Base-by-base conservation (phyloP, 495 filamentous ascomycete genomes). In the Penicillium canescens region DNA sequence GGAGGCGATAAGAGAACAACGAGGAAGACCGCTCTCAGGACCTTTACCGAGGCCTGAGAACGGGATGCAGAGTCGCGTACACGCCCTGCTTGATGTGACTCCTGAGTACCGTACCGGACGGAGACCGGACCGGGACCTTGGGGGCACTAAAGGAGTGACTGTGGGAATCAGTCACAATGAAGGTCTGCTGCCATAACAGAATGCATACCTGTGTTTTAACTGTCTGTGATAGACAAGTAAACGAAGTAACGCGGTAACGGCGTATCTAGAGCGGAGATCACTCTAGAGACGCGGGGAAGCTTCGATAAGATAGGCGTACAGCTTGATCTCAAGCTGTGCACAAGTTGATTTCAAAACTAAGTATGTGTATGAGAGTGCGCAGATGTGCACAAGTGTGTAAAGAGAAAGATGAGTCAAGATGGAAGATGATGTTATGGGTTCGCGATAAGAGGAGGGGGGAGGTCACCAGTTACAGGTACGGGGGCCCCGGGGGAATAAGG, bases 11-110 rank as follows among this genome's bases (percentile, higher is more conserved):
- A 47, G 35, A 37, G 38, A 44, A 37, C 21, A 57, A 42, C 24
- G 33, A 12, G 6, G 42, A 61, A 49, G 37, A 59, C 71, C 70
- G 71, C 68, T 61, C 73, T 65, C 71, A 66, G 55, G 63, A 71
- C 66, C 64, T 65, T 33, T 44, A 31, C 24, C 26, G 47, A 63
- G 70, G 70, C 59, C 70, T 66, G 68, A 73, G 70, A 74, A 74
- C 73, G 70, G 70, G 53, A n/a, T 39, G 50, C 16, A 31, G 52
- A 51, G 51, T 18, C 18, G 18, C 18, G 18, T 44, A 42, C 18
- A 34, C 48, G 16, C 51, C 35, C 38, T 50, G 48, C 36, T 43
- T 23, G 47, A 21, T 41, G 42, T 50, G 28, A 9, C 28, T 31
- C 28, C 28, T 31, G 28, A 31, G 8, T 7, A 10, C 28, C 28